These are phyloP conservation scores for Gracilaria caudata DNA, from an alignment of 23 red algal species.

Conservation along the genomic window DNA sequence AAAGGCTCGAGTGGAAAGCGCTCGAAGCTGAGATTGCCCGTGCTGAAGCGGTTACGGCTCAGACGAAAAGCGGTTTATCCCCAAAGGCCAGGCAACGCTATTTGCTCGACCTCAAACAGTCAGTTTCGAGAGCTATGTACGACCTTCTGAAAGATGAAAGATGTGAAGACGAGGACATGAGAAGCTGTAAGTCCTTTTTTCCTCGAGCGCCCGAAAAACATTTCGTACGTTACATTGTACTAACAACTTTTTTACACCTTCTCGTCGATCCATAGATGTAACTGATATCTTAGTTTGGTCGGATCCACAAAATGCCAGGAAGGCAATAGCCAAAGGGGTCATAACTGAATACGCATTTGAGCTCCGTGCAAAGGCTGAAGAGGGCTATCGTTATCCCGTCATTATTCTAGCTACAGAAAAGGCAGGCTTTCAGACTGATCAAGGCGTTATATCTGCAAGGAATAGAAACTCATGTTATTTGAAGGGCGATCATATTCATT, in stretches of 20 bases:
- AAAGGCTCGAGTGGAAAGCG: constrained; percentile 15
- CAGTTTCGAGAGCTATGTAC: not conserved
- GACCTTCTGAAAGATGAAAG: constrained; percentile 17
- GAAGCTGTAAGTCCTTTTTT: constrained; percentile 16
- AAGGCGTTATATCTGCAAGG: not conserved
- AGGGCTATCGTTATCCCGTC: constrained; percentile 2
- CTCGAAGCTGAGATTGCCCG: constrained; percentile 1
- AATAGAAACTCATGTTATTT: not conserved
- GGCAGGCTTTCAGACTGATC: not conserved
- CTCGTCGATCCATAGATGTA: not conserved
- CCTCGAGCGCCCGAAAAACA: not conserved
- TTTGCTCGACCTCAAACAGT: not conserved
- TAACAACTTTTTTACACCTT: not conserved
- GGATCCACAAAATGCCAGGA: constrained; percentile 12
- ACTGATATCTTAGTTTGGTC: constrained; percentile 5
- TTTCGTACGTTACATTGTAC: not conserved
- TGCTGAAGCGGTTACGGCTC: not conserved
- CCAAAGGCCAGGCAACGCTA: constrained; percentile 9
- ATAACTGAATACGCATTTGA: not conserved
- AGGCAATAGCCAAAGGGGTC: not conserved
- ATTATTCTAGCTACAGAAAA: constrained; percentile 26
- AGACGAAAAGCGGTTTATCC: constrained; percentile 9
- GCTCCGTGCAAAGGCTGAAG: not conserved
- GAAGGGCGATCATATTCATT: not conserved
- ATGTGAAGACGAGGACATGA: constrained; percentile 4